phyloP scores from a whole-genome alignment of 1,284 basidiomycete genomes.

The Tylopilus sp. region DNA sequence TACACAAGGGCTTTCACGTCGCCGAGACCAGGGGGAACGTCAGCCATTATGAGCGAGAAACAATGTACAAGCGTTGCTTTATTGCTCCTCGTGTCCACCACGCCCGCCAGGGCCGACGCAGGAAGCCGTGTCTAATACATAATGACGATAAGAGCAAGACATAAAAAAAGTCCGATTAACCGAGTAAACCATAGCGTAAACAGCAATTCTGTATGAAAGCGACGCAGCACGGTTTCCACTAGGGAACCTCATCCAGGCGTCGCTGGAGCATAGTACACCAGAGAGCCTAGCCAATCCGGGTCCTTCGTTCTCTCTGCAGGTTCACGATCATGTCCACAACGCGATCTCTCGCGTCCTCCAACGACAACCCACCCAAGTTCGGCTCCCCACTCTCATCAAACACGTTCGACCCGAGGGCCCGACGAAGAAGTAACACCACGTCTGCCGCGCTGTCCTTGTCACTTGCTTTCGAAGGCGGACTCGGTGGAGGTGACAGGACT shows the following conservation, averaged over 20 bases:
- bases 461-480: slow-evolving; percentile 37
- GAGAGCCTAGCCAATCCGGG: slow-evolving; percentile 7
- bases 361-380: slow-evolving; percentile 32
- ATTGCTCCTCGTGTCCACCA: slow-evolving; percentile 1
- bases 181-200: not conserved
- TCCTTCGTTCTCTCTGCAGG: slow-evolving; percentile 40
- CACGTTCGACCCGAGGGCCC: slow-evolving; percentile 54
- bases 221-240: not conserved
- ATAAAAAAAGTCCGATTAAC: slow-evolving; percentile 3
- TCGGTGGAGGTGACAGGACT: slow-evolving; percentile 58
- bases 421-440: slow-evolving; percentile 45
- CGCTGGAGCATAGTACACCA: not conserved
- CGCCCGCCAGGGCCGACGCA: no score
- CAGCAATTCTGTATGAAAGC: not conserved
- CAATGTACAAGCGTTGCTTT: not conserved
- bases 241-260: not conserved
- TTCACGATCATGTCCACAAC: slow-evolving; percentile 67
- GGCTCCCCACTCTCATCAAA: slow-evolving; percentile 46
- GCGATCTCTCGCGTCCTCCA: slow-evolving; percentile 68
- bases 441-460: slow-evolving; percentile 28
- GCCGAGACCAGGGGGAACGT: slow-evolving; percentile 30
- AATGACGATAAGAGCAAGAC: slow-evolving; percentile 1
- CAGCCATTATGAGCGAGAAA: slow-evolving; percentile 16
- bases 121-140: slow-evolving; percentile 13
- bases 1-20: slow-evolving; percentile 17